Evolutionary conservation across 495 filamentous ascomycete genomes (phyloP).

Genomic region (Annulohypoxylon stygium): DNA sequence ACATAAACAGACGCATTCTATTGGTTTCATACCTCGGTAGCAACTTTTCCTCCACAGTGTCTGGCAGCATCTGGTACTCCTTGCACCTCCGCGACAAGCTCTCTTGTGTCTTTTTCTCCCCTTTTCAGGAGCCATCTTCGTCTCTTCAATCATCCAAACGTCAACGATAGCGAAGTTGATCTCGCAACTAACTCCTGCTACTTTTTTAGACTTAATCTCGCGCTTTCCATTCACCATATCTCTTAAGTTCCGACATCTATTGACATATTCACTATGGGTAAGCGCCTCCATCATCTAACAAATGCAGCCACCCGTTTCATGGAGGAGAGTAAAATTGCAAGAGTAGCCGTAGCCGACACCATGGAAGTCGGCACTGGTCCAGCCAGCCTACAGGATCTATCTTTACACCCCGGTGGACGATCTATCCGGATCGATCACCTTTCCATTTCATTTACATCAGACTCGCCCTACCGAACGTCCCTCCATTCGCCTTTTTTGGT

Average conservation of each 20-base stretch:
- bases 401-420: conserved; percentile 25
- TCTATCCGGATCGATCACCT: conserved; percentile 42
- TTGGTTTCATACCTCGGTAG: conserved; percentile 2
- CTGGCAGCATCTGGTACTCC: neutral
- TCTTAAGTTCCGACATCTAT: conserved; percentile 48
- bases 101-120: conserved; percentile 2
- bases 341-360: conserved; percentile 43
- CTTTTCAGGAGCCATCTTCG: conserved; percentile 21
- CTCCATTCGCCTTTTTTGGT: conserved; percentile 42
- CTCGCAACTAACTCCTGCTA: conserved; percentile 34
- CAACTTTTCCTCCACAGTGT: neutral
- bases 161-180: conserved; percentile 11
- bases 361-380: conserved; percentile 30
- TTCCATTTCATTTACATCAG: conserved; percentile 40
- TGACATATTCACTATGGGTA: conserved; percentile 63
- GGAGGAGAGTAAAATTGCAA: conserved; percentile 51
- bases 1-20: neutral
- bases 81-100: conserved; percentile 6
- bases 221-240: conserved; percentile 46
- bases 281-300: conserved; percentile 56
- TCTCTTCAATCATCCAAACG: conserved; percentile 4
- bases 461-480: conserved; percentile 28
- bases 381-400: conserved; percentile 10
- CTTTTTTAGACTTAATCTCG: conserved; percentile 41
- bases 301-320: conserved; percentile 48